These are phyloP conservation scores for Chaetothyriales sp. DNA, from an alignment of 2,329 filamentous ascomycete genomes.

Conservation along the genomic window DNA sequence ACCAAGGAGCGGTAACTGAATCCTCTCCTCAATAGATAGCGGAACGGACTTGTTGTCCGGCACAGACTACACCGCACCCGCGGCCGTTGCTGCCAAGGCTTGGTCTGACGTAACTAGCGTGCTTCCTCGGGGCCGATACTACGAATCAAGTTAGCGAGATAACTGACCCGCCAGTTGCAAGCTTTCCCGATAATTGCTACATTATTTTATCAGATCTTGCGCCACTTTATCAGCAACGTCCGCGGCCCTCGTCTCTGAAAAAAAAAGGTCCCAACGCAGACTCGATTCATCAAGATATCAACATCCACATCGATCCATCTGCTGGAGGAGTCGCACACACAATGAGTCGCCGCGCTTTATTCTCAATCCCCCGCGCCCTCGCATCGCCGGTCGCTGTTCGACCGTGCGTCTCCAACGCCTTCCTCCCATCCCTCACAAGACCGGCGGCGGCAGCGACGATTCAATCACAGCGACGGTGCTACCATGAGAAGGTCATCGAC, in stretches of 20 bases:
- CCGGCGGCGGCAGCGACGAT: slow-evolving; percentile 24
- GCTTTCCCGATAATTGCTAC: neutral
- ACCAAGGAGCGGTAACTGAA: too few relatives aligned
- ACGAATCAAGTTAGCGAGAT: neutral
- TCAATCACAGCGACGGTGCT: slow-evolving; percentile 31
- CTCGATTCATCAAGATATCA: neutral
- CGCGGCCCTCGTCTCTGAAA: neutral
- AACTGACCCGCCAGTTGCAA: neutral
- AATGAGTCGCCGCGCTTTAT: slow-evolving; percentile 45
- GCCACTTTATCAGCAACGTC: neutral
- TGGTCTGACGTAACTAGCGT: neutral
- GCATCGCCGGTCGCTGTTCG: slow-evolving; percentile 35
- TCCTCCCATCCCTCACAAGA: slow-evolving; percentile 31
- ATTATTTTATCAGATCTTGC: neutral
- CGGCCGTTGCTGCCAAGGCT: too few relatives aligned
- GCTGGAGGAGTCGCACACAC: slow-evolving; percentile 11
- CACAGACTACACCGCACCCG: neutral
- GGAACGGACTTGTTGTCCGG: neutral
- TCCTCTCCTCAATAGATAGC: too few relatives aligned
- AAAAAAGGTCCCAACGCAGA: too few relatives aligned
- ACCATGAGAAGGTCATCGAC: slow-evolving; percentile 62
- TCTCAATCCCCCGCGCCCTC: slow-evolving; percentile 38
- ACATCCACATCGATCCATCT: neutral
- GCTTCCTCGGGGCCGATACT: neutral
- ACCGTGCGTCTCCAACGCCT: slow-evolving; percentile 30